Evolutionary conservation across 23 red algal genomes (phyloP).

Genomic region (Gracilaria vermiculophylla): DNA sequence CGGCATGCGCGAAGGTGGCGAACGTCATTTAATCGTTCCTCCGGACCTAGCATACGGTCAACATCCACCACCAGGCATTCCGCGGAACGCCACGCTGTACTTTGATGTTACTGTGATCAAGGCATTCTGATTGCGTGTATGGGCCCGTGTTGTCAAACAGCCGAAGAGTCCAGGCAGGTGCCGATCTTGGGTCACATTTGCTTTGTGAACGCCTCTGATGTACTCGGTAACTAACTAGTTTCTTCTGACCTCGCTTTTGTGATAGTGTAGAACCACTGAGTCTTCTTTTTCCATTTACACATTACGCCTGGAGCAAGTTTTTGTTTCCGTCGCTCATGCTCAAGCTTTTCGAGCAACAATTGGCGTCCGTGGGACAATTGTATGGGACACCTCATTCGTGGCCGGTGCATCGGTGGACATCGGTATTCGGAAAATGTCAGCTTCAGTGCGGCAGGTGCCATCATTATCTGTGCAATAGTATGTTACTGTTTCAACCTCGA

Average conservation of each 20-base stretch:
- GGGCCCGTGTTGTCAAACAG: neutral
- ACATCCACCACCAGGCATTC: constrained; percentile 55
- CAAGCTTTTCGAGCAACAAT: neutral
- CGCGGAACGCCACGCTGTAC: constrained; percentile 71
- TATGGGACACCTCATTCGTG: constrained; percentile 4
- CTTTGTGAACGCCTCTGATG: neutral
- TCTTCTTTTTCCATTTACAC: neutral
- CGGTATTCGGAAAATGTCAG: constrained; percentile 46
- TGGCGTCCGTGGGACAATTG: constrained; percentile 18
- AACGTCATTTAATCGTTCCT: constrained; percentile 68
- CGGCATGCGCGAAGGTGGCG: constrained; percentile 78
- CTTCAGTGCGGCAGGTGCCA: constrained; percentile 38
- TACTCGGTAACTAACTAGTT: neutral
- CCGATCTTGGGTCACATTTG: neutral
- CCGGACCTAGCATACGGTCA: constrained; percentile 83
- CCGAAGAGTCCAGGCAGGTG: neutral
- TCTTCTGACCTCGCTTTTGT: neutral
- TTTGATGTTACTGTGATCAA: constrained; percentile 93
- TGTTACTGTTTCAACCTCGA: constrained; percentile 55
- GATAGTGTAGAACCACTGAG: neutral
- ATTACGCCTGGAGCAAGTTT: neutral
- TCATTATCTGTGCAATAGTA: constrained; percentile 70
- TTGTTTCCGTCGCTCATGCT: neutral
- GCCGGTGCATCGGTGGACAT: neutral
- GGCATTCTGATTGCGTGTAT: constrained; percentile 13